Evolutionary conservation across 106 monocot genomes (phyloP), one percentile per base, ranked within the genome.

Genomic region (Dendrobium huoshanense): DNA sequence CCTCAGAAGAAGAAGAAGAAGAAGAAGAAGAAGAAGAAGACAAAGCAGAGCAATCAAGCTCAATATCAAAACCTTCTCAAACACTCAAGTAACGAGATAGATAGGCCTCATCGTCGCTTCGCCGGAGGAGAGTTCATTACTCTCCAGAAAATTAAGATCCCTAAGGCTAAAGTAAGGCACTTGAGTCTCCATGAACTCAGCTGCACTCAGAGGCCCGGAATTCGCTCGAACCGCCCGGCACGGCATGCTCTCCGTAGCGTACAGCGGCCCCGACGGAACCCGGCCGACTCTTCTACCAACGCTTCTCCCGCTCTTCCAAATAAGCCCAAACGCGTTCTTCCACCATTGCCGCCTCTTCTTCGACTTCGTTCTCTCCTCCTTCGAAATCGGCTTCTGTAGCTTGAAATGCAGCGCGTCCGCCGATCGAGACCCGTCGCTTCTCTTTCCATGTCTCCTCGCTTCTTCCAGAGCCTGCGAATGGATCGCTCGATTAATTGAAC

Each of bases 361-460:
- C 25, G 72, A 41, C 75, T 73, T 74, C 44, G 41, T 15, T 9
- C 48, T 41, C 55, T 85, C 80, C 43, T 82, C 88, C 74, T 88
- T 88, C 65, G 88, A 88, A 68, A 91, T 91, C 78, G 88, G 88
- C 77, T 86, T 88, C 75, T 84, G 83, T 18, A 87, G 91, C 88
- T 87, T 93, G 87, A 89, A 82, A 56, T 80, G 87, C 47, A 84
- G 75, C 48, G 89, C 44, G 55, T 88, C 93, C 19, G 83, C n/a
- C 17, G 87, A 59, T 65, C 83, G 54, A 41, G 16, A 18, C 16
- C 51, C 24, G 4, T 77, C 83, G 41, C 64, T 48, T 31, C 75
- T 64, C 58, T 82, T 86, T 20, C 64, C 25, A 45, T 86, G 84
- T 67, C 77, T 82, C 67, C 82, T 41, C 29, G 91, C 82, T 75